These are phyloP conservation scores for Botrytis medusae DNA, from an alignment of 2,329 filamentous ascomycete species.

Conservation along the genomic window DNA sequence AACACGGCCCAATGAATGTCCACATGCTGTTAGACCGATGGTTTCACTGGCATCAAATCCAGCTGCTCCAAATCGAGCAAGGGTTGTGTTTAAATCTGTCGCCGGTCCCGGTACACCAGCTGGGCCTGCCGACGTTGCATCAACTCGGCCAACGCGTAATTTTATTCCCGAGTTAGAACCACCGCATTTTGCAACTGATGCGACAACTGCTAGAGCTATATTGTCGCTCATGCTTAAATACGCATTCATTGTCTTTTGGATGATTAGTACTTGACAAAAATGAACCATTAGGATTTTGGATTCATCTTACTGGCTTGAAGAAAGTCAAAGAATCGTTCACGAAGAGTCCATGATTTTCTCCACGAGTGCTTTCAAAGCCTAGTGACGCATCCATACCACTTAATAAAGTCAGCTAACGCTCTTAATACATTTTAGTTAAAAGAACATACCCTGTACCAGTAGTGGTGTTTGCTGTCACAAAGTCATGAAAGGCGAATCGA, in stretches of 20 bases:
- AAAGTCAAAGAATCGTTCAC: neutral
- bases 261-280: neutral
- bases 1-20: constrained; percentile 26
- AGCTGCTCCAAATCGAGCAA: constrained; percentile 27
- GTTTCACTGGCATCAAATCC: neutral
- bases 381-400: too few species aligned
- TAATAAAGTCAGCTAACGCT: neutral
- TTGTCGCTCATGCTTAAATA: neutral
- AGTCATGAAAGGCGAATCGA: too few species aligned
- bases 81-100: constrained; percentile 20
- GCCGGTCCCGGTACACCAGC: constrained; percentile 27
- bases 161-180: neutral
- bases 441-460: neutral
- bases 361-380: constrained; percentile 1
- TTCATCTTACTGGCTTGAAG: neutral
- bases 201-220: neutral
- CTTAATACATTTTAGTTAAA: neutral
- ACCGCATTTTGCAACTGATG: neutral
- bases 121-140: constrained; percentile 29
- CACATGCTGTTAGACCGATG: constrained; percentile 24
- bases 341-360: constrained; percentile 47
- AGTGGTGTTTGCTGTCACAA: constrained; percentile 38
- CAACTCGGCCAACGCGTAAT: constrained; percentile 30
- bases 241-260: neutral
- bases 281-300: neutral